Conservation (phyloP, 345 rosid species). For the Excoecaria cochinchinensis region DNA sequence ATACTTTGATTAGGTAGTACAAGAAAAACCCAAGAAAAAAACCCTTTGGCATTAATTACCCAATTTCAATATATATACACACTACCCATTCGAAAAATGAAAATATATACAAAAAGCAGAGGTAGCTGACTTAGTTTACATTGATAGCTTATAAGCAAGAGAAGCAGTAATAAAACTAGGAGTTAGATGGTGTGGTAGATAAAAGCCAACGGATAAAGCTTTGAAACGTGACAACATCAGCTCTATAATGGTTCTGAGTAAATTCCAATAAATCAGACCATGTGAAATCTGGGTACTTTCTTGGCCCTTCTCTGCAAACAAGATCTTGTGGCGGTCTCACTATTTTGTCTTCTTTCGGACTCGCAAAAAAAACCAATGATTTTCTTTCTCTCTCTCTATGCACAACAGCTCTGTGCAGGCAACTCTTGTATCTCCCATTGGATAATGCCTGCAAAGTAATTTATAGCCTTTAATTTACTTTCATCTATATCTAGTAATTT, state of each 20-base stretch:
- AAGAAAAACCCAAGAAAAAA: too few species aligned
- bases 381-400: constrained; percentile 49
- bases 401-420: constrained; percentile 72
- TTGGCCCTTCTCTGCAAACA: constrained; percentile 29
- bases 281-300: constrained; percentile 71
- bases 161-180: too few species aligned
- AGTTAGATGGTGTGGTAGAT: constrained; percentile 7
- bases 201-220: constrained; percentile 42
- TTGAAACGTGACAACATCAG: constrained; percentile 47
- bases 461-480: too few species aligned
- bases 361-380: constrained; percentile 55
- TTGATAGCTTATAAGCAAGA: too few species aligned
- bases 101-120: too few species aligned
- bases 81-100: too few species aligned
- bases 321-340: constrained; percentile 70
- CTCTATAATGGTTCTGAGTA: constrained; percentile 50
- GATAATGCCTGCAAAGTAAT: constrained; percentile 45
- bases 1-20: too few species aligned
- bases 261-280: constrained; percentile 70
- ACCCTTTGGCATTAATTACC: too few species aligned
- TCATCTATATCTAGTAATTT: too few species aligned
- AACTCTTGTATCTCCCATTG: constrained; percentile 65
- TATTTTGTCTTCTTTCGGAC: constrained; percentile 58
- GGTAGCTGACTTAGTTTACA: too few species aligned
- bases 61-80: too few species aligned